Evolutionary conservation across 129 eudicot species (phyloP).

Genomic region (Tagetes patula): DNA sequence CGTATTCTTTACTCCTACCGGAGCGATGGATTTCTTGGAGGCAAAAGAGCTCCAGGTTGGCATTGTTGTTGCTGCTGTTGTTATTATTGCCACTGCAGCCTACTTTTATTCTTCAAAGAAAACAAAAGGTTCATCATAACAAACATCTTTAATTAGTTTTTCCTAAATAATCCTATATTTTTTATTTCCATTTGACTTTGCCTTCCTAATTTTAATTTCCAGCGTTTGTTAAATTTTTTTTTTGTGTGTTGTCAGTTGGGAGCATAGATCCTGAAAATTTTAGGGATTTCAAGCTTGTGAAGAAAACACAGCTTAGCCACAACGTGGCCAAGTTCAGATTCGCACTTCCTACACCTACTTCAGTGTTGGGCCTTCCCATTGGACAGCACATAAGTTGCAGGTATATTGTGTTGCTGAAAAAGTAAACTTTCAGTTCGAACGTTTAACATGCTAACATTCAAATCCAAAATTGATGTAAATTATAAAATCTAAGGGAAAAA

Average conservation of each 20-base stretch:
- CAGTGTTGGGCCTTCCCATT: constrained; percentile 90
- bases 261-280: constrained; percentile 68
- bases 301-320: constrained; percentile 78
- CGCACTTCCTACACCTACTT: constrained; percentile 87
- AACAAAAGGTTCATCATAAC: constrained; percentile 53
- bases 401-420: constrained; percentile 28
- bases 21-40: constrained; percentile 64
- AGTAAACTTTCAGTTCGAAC: not conserved
- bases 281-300: constrained; percentile 86
- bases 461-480: not conserved
- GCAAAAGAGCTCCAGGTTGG: constrained; percentile 66
- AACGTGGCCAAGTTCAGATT: constrained; percentile 95
- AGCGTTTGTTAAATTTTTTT: constrained; percentile 11
- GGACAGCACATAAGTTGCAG: constrained; percentile 99
- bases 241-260: constrained; percentile 36
- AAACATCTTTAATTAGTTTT: not conserved
- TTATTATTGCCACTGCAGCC: constrained; percentile 69
- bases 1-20: constrained; percentile 6
- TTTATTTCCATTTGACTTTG: no score
- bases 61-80: constrained; percentile 69
- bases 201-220: constrained; percentile 3
- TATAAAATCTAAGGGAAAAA: not conserved
- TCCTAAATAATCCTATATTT: not conserved
- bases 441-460: not conserved
- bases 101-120: constrained; percentile 67